These are phyloP conservation scores for Chloris gayana DNA, from an alignment of 176 grass and related monocot species.

Conservation along the genomic window DNA sequence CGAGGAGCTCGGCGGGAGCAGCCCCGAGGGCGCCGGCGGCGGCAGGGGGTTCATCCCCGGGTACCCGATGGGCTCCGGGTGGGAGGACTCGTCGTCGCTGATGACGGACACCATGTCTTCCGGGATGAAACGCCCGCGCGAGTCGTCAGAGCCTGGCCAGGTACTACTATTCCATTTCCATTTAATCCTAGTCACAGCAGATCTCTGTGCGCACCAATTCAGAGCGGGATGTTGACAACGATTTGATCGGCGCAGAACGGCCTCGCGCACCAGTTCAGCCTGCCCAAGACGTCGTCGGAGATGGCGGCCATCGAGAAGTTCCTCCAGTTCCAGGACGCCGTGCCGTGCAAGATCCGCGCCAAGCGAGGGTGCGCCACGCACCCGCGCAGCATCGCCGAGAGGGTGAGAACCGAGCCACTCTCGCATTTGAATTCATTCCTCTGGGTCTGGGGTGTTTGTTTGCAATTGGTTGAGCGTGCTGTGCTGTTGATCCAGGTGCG, in stretches of 20 bases:
- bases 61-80: slow-evolving; percentile 59
- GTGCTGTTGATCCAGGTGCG: slow-evolving; percentile 57
- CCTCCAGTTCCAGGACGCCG: slow-evolving; percentile 91
- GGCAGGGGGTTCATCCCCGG: slow-evolving; percentile 64
- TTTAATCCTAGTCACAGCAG: neutral
- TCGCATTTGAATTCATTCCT: neutral
- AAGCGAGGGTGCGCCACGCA: slow-evolving; percentile 96
- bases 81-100: slow-evolving; percentile 72
- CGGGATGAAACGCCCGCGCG: slow-evolving; percentile 62
- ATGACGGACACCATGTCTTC: slow-evolving; percentile 57
- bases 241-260: slow-evolving; percentile 52
- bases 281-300: slow-evolving; percentile 82
- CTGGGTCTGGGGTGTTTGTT: fast-evolving
- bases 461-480: slow-evolving; percentile 2
- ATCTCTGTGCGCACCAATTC: no score
- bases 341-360: slow-evolving; percentile 93
- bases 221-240: neutral
- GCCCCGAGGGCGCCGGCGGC: slow-evolving; percentile 55
- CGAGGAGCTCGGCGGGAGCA: slow-evolving; percentile 78
- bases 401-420: no score
- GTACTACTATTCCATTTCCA: slow-evolving; percentile 27
- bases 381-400: slow-evolving; percentile 96
- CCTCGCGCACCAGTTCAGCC: slow-evolving; percentile 81
- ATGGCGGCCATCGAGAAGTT: slow-evolving; percentile 89
- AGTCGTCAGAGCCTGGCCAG: slow-evolving; percentile 58